A percentile compares a stretch with the other conserved stretches of the same genome.
Conservation (phyloP, 257 asterid species). For the Capsicum rhomboideum region DNA sequence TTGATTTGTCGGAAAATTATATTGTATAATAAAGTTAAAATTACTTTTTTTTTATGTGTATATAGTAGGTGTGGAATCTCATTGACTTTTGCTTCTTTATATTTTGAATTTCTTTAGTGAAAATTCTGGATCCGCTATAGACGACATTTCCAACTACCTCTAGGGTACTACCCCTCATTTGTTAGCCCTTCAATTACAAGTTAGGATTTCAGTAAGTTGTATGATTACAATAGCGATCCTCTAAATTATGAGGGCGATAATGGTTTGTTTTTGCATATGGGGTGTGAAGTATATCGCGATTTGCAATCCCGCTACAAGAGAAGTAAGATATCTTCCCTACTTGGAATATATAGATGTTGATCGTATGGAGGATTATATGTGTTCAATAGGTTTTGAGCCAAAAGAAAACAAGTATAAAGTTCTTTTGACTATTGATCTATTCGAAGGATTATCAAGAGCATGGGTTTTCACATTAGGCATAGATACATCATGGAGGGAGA, state of each 20-base stretch:
- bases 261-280: background rate
- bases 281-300: background rate
- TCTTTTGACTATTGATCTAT: background rate
- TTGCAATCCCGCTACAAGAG: too few species aligned
- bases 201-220: background rate
- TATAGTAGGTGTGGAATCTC: too few species aligned
- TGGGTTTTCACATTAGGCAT: background rate
- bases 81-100: background rate
- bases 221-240: background rate
- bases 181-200: background rate
- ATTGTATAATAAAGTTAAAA: background rate
- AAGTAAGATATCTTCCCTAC: background rate
- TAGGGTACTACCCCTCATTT: too few species aligned
- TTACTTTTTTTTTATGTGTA: too few species aligned
- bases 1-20: background rate
- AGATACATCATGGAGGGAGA: background rate
- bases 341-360: too few species aligned
- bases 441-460: background rate
- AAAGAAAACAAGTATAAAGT: background rate
- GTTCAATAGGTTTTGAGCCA: background rate
- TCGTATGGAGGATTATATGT: too few species aligned
- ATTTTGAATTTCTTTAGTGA: background rate
- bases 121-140: too few species aligned
- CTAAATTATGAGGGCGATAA: background rate
- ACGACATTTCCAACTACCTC: too few species aligned